These are phyloP conservation scores for Zygosaccharomyces pseudobailii DNA, from an alignment of 1,139 yeast genomes.

Conservation along the genomic window DNA sequence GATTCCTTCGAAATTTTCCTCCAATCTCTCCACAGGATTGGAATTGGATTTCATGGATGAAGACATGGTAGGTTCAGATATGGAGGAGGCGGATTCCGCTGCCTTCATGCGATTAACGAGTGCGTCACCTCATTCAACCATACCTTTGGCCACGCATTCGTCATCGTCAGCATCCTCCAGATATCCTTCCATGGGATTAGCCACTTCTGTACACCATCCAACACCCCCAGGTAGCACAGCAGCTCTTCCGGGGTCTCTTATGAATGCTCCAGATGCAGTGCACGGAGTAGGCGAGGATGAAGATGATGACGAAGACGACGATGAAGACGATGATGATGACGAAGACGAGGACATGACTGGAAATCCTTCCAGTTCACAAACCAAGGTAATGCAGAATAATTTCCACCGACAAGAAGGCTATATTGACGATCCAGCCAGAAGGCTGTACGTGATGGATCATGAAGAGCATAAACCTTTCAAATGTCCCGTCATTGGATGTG, in stretches of 20 bases:
- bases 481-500: slow-evolving; percentile 98
- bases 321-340: slow-evolving; percentile 32
- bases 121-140: slow-evolving; percentile 6
- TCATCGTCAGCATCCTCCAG: slow-evolving; percentile 6
- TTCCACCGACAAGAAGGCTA: slow-evolving; percentile 48
- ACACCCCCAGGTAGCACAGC: slow-evolving; percentile 16
- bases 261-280: slow-evolving; percentile 10
- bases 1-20: slow-evolving; percentile 3
- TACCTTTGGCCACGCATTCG: slow-evolving; percentile 5
- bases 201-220: slow-evolving; percentile 10
- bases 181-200: slow-evolving; percentile 9
- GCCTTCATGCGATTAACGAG: slow-evolving; percentile 15
- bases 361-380: slow-evolving; percentile 4
- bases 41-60: slow-evolving; percentile 31
- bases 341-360: slow-evolving; percentile 27
- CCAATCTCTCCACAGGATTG: slow-evolving; percentile 14
- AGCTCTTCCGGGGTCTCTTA: slow-evolving; percentile 10
- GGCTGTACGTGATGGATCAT: slow-evolving; percentile 84
- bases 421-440: slow-evolving; percentile 91
- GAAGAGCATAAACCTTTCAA: slow-evolving; percentile 93
- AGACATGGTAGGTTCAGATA: slow-evolving; percentile 17
- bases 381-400: slow-evolving; percentile 15
- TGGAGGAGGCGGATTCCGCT: slow-evolving; percentile 13
- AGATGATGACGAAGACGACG: slow-evolving; percentile 35
- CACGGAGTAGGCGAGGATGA: slow-evolving; percentile 29